phyloP scores from a whole-genome alignment of 139 green algal genomes.

The Nannochloris sp. region DNA sequence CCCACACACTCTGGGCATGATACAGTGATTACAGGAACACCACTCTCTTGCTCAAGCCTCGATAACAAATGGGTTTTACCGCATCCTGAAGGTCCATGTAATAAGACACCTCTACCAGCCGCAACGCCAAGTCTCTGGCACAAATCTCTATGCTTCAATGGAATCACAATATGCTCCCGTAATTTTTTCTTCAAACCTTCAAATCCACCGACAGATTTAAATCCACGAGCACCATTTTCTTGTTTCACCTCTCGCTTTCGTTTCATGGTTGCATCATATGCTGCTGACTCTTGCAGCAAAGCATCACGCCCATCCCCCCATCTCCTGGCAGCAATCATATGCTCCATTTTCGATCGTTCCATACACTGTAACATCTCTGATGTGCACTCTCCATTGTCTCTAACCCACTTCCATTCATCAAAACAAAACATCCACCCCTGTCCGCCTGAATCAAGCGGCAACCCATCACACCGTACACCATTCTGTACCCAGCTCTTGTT shows the following conservation, averaged over 20 bases:
- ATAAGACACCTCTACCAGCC: conserved; percentile 68
- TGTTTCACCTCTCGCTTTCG: neutral
- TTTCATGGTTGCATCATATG: neutral
- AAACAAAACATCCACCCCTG: neutral
- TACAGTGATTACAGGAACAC: neutral
- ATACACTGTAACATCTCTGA: neutral
- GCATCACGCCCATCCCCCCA: conserved; percentile 25
- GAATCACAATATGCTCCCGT: conserved; percentile 64
- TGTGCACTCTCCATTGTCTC: neutral
- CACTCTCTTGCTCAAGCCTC: conserved; percentile 59
- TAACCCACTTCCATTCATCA: neutral
- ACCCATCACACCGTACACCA: neutral
- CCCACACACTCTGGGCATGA: conserved; percentile 64
- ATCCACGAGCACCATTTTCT: conserved; percentile 20
- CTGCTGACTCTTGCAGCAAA: conserved; percentile 1
- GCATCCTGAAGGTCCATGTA: conserved; percentile 72
- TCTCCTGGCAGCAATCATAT: conserved; percentile 20
- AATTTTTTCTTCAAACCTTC: conserved; percentile 63
- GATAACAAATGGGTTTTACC: conserved; percentile 81
- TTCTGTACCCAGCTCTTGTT: neutral
- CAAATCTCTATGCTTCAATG: conserved; percentile 73
- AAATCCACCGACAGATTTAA: conserved; percentile 66
- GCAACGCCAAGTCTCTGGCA: conserved; percentile 68
- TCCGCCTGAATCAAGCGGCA: neutral
- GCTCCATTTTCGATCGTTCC: conserved; percentile 2